Base-by-base conservation (phyloP, 1,139 yeast genomes). In the Blastobotrys aristatus region DNA sequence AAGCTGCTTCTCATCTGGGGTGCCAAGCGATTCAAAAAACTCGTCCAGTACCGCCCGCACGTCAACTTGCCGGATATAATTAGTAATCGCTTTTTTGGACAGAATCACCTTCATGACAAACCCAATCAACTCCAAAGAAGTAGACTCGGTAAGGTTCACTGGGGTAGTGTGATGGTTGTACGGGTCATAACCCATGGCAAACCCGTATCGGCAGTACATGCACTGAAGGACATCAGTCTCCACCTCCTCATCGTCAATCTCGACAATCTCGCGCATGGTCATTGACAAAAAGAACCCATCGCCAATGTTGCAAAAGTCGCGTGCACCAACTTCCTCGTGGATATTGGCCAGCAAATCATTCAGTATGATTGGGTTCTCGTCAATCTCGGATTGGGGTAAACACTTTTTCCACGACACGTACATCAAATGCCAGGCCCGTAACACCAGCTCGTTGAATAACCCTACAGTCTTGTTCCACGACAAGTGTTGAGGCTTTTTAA, bases 131-230 rank as follows among this genome's bases (percentile, higher is more conserved):
- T 73, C 74, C 7, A 75, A 53, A 0, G 95, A 87, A 36, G 82
- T 77, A 0, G 68, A 67, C 34, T 69, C 67, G 13, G 67, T 68
- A 58, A 82, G 66, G 4, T 63, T 62, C 1, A 57, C 60, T 1
- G 77, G 68, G 2, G 67, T 66, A 0, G 95, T 79, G 16, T 71
- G 73, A 60, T 90, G 97, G 52, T 85, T 83, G 35, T 69, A 74
- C 0, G 95, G 89, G 4, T 71, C 69, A 54, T 77, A 79, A 1
- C 81, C 70, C 2, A 88, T 68, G 1, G 73, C 70, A 49, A 86
- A 74, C 38, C 87, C 95, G 58, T 83, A 88, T 11, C 87, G 74
- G 62, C 98, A 92, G 53, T 80, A 75, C 20, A 92, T 68, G 30
- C 88, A 73, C 58, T 92, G 97, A 8, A 86, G 70, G 46, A 87